phyloP scores from a whole-genome alignment of 345 rosid species.

The thale cress (Arabidopsis thaliana) region DNA sequence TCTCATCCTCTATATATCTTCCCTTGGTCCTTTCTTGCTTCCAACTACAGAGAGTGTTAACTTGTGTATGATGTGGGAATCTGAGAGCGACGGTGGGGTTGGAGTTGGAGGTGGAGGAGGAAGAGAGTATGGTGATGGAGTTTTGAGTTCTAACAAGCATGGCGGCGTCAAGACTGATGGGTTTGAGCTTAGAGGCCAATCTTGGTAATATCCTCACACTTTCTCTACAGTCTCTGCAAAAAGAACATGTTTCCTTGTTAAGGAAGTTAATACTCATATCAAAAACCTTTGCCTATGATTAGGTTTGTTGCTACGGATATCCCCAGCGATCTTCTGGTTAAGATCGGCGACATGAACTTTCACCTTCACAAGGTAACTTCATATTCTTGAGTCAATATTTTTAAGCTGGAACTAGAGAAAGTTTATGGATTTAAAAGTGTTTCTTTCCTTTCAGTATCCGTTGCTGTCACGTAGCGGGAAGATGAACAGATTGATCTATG shows the following conservation, averaged over 20 bases:
- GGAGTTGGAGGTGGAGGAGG: constrained; percentile 49
- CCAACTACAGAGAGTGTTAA: background rate
- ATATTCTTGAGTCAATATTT: constrained; percentile 10
- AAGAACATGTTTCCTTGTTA: constrained; percentile 26
- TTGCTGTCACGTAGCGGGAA: constrained; percentile 92
- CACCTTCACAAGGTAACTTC: constrained; percentile 85
- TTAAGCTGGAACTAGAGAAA: background rate
- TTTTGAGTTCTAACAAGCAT: constrained; percentile 65
- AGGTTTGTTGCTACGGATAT: constrained; percentile 96
- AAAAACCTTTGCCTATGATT: constrained; percentile 10
- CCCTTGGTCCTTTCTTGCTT: constrained; percentile 18
- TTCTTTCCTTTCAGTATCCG: constrained; percentile 66
- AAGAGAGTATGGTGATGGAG: constrained; percentile 77
- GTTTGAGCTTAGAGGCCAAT: constrained; percentile 81
- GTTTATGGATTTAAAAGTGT: background rate
- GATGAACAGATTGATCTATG: constrained; percentile 84
- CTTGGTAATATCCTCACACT: constrained; percentile 61
- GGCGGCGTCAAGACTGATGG: constrained; percentile 81
- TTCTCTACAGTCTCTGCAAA: background rate
- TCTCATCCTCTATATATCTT: constrained; percentile 32
- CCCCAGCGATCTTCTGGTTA: constrained; percentile 86
- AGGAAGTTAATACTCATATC: constrained; percentile 18
- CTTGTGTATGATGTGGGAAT: constrained; percentile 76
- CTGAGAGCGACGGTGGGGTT: constrained; percentile 64
- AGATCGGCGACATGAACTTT: constrained; percentile 72